Conservation (phyloP, 176 grass and related monocot species). For the Themeda triandra region DNA sequence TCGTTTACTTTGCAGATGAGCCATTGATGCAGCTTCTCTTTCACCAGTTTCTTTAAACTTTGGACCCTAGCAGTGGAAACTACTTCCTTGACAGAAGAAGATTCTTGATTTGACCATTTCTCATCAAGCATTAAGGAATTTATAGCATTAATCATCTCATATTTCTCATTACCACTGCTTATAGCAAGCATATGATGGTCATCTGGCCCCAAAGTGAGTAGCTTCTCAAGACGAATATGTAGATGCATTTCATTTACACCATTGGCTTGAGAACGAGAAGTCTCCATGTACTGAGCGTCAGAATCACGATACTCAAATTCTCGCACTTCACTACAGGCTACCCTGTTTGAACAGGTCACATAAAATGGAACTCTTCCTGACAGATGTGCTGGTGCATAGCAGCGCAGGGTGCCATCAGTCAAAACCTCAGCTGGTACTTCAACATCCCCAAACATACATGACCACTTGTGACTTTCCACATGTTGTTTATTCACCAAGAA, state of each 20-base stretch:
- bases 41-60: slow-evolving; percentile 60
- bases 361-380: slow-evolving; percentile 77
- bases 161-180: slow-evolving; percentile 32
- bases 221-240: slow-evolving; percentile 72
- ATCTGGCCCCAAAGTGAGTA: slow-evolving; percentile 52
- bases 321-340: slow-evolving; percentile 83
- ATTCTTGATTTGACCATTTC: slow-evolving; percentile 41
- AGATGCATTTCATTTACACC: slow-evolving; percentile 75
- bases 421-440: slow-evolving; percentile 87
- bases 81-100: slow-evolving; percentile 14
- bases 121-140: slow-evolving; percentile 55
- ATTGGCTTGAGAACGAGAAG: slow-evolving; percentile 20
- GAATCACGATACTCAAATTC: slow-evolving; percentile 69
- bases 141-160: slow-evolving; percentile 48
- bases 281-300: slow-evolving; percentile 44
- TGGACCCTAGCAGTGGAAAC: slow-evolving; percentile 36
- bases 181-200: slow-evolving; percentile 30
- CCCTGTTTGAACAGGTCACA: slow-evolving; percentile 74
- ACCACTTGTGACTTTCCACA: slow-evolving; percentile 64
- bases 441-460: slow-evolving; percentile 91
- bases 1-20: slow-evolving; percentile 63
- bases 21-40: slow-evolving; percentile 81
- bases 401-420: slow-evolving; percentile 62
- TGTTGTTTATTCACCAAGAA: slow-evolving; percentile 60
- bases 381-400: slow-evolving; percentile 60